These are phyloP conservation scores for Torrubiella hemipterigena DNA, from an alignment of 2,329 filamentous ascomycete genomes.

Conservation along the genomic window DNA sequence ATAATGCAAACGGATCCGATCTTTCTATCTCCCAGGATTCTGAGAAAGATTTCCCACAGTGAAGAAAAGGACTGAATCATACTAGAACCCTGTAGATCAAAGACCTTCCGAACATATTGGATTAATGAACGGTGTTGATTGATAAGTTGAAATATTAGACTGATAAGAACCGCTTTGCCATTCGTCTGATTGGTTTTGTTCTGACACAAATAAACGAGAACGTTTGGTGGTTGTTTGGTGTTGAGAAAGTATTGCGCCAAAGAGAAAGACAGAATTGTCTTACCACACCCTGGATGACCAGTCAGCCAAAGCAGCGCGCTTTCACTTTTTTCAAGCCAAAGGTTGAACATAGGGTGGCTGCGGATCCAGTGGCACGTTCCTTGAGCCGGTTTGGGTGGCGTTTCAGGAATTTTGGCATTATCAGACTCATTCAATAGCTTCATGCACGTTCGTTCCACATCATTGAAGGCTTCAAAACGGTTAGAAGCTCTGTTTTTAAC, in stretches of 20 bases:
- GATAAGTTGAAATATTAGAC: conserved; percentile 23
- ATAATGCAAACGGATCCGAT: conserved; percentile 17
- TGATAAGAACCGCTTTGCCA: conserved; percentile 19
- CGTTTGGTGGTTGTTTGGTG: conserved; percentile 7
- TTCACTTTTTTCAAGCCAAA: conserved; percentile 16
- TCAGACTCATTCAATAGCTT: conserved; percentile 17
- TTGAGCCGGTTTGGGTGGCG: conserved; percentile 15
- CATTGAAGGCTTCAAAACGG: conserved; percentile 15
- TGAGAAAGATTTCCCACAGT: conserved; percentile 21
- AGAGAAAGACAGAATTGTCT: conserved; percentile 22
- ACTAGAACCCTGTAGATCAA: conserved; percentile 16
- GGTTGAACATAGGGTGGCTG: conserved; percentile 13
- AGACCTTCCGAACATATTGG: conserved; percentile 17
- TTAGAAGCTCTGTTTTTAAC: conserved; percentile 2
- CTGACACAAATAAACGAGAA: conserved; percentile 22
- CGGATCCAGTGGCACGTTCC: conserved; percentile 25
- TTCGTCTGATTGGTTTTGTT: conserved; percentile 21
- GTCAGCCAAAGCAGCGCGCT: conserved; percentile 22
- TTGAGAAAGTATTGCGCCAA: conserved; percentile 16
- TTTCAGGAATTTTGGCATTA: conserved; percentile 16
- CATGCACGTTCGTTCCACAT: conserved; percentile 19
- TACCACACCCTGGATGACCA: conserved; percentile 23
- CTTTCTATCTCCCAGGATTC: conserved; percentile 16
- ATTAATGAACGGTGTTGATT: conserved; percentile 17
- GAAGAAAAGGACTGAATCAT: conserved; percentile 20